These are phyloP conservation scores for Papiliotrema nemorosa DNA, from an alignment of 1,284 basidiomycete species.

Conservation along the genomic window DNA sequence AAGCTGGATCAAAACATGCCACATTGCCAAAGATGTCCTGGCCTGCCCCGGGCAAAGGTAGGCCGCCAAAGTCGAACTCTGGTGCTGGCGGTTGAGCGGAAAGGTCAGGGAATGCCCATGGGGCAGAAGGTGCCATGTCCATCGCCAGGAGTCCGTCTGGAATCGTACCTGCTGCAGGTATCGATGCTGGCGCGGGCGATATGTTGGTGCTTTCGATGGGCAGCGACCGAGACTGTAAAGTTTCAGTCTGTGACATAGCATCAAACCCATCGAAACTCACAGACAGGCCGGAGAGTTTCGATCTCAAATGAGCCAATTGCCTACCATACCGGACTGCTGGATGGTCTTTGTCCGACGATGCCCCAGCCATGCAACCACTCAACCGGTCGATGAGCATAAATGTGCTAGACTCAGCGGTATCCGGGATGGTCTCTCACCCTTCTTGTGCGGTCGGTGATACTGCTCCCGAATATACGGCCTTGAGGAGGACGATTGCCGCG, in stretches of 20 bases:
- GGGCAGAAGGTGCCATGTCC: no score
- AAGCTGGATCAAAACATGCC: no score
- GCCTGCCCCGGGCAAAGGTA: slow-evolving; percentile 28
- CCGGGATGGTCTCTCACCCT: slow-evolving; percentile 15
- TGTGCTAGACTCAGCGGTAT: slow-evolving; percentile 9
- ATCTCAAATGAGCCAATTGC: slow-evolving; percentile 29
- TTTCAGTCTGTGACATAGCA: no score
- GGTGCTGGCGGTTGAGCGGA: no score
- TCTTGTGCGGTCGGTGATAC: slow-evolving; percentile 42
- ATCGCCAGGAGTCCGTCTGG: no score
- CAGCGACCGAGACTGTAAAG: no score
- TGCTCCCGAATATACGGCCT: slow-evolving; percentile 46
- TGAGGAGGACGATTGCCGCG: slow-evolving; percentile 44
- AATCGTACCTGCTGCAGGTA: no score
- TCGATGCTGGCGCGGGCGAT: no score
- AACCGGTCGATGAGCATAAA: slow-evolving; percentile 39
- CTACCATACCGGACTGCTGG: slow-evolving; percentile 41
- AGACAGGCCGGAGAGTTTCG: slow-evolving; percentile 29
- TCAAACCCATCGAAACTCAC: not conserved
- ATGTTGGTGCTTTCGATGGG: no score
- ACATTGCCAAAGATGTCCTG: not conserved
- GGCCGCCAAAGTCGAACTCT: no score
- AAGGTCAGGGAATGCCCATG: no score
- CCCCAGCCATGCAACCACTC: slow-evolving; percentile 30
- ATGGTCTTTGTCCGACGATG: slow-evolving; percentile 38